Evolutionary conservation across 225 moss, liverwort and hornwort genomes (phyloP).

Genomic region (Polytrichum formosum): DNA sequence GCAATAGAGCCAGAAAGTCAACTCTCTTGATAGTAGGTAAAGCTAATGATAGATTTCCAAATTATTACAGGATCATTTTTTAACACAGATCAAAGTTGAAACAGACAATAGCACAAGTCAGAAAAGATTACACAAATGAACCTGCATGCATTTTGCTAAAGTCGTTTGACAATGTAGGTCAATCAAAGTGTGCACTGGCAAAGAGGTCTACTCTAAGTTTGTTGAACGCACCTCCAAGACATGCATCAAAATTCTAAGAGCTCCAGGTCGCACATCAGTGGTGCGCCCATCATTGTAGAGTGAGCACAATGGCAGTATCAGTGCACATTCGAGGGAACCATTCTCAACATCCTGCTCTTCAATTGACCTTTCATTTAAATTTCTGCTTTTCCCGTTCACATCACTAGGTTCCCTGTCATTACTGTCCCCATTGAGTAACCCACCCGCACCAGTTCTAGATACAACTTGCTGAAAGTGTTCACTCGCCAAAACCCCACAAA

Average conservation of each 20-base stretch:
- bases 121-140: too few species aligned
- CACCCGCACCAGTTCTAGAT: constrained; percentile 25
- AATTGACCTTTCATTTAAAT: constrained; percentile 14
- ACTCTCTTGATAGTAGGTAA: too few species aligned
- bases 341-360: constrained; percentile 41
- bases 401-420: constrained; percentile 36
- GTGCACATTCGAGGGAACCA: constrained; percentile 80
- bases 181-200: too few species aligned
- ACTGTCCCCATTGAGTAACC: constrained; percentile 22
- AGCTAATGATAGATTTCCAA: too few species aligned
- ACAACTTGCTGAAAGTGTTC: constrained; percentile 59
- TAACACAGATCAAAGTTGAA: too few species aligned
- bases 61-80: too few species aligned
- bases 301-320: constrained; percentile 70
- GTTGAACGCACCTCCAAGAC: constrained; percentile 66
- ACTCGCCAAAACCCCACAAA: constrained; percentile 74
- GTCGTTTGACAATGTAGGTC: too few species aligned
- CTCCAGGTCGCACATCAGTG: constrained; percentile 78
- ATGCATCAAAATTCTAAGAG: constrained; percentile 86
- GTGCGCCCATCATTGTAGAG: constrained; percentile 69
- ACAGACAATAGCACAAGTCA: too few species aligned
- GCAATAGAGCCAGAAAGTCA: too few species aligned
- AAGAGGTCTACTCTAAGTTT: background rate
- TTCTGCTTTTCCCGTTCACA: constrained; percentile 16
- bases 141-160: too few species aligned